Conservation (phyloP, 495 filamentous ascomycete genomes). For the Staphylotrichum tortipilum region DNA sequence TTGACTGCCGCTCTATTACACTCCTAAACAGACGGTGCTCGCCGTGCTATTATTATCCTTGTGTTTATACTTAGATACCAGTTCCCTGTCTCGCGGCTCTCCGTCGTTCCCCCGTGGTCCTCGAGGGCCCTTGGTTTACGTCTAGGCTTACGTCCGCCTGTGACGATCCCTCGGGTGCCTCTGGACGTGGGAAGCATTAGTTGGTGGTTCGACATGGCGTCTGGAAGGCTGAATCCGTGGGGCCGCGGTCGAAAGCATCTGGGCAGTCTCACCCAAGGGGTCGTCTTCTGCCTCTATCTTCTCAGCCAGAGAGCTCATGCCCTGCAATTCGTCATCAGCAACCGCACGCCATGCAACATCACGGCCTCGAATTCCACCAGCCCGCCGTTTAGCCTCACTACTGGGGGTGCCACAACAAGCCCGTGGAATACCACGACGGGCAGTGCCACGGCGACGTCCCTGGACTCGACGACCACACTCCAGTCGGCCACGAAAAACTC, state of each 20-base stretch:
- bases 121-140: too few species aligned
- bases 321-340: not conserved
- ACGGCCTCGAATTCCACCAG: not conserved
- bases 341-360: not conserved
- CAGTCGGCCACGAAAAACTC: too few species aligned
- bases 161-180: too few species aligned
- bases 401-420: not conserved
- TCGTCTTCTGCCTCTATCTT: not conserved
- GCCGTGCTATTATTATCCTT: too few species aligned
- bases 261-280: not conserved
- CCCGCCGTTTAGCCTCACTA: not conserved
- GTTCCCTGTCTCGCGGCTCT: too few species aligned
- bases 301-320: not conserved
- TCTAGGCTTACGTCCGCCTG: too few species aligned
- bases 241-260: not conserved
- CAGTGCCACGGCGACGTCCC: not conserved
- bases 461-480: not conserved
- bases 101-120: too few species aligned
- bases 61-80: too few species aligned
- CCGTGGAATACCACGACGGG: not conserved
- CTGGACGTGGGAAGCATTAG: too few species aligned
- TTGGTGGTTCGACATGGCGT: not conserved
- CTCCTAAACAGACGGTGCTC: too few species aligned
- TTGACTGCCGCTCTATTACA: too few species aligned
- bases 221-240: not conserved